Conservation (phyloP, 73 alveolate species). For the Paramecium tetraurelia region DNA sequence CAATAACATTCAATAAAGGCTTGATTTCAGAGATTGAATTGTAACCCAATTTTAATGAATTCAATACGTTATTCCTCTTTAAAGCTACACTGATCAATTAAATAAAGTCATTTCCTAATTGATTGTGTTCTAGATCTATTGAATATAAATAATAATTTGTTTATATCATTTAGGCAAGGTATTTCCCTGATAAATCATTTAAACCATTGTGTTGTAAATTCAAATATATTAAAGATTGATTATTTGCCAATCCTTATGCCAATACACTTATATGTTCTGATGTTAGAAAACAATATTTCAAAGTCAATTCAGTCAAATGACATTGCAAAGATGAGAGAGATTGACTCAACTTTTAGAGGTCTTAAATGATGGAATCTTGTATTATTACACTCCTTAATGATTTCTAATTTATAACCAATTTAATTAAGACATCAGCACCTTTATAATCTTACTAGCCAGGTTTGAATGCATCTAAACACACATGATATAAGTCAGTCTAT, state of each 20-base stretch:
- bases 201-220: constrained; percentile 15
- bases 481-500: background rate
- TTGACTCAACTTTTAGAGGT: background rate
- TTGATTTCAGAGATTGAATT: background rate
- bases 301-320: background rate
- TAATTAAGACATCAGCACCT: background rate
- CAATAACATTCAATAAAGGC: constrained; percentile 28
- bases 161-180: background rate
- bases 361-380: background rate
- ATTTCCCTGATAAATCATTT: constrained; percentile 11
- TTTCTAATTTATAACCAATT: background rate
- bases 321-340: background rate
- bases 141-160: background rate
- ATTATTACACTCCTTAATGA: background rate
- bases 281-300: constrained; percentile 1
- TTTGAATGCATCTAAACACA: background rate
- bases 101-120: background rate
- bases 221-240: background rate
- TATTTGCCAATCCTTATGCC: background rate
- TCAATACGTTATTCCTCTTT: constrained; percentile 1
- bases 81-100: background rate
- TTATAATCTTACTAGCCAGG: background rate
- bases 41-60: background rate
- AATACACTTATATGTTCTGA: background rate
- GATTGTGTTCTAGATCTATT: constrained; percentile 12